A percentile compares a stretch with the other conserved stretches of the same genome.
Conservation (phyloP, 2,329 filamentous ascomycete species). For the Cyphellophora europaea region DNA sequence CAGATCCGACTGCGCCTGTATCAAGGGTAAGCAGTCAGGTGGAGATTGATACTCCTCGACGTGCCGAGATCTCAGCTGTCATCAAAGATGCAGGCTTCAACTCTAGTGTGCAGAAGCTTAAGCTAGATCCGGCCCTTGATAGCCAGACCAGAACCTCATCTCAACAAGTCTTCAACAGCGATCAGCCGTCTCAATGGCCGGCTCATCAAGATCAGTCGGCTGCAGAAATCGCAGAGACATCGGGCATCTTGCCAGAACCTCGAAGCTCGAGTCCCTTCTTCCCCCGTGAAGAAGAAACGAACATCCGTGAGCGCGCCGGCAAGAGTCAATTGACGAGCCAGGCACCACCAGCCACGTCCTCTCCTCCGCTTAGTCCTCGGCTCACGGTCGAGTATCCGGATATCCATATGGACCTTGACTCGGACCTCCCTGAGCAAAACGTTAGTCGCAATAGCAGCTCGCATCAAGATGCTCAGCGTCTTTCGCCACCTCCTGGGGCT, state of each 20-base stretch:
- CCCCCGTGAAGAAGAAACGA: background rate
- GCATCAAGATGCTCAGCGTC: constrained; percentile 18
- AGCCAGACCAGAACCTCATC: background rate
- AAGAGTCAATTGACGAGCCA: background rate
- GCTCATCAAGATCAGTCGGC: background rate
- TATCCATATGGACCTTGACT: constrained; percentile 14
- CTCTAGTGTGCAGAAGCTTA: constrained; percentile 33
- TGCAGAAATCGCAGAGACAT: background rate
- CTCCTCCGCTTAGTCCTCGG: constrained; percentile 12
- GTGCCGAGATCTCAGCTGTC: constrained; percentile 33
- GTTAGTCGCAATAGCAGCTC: constrained; percentile 10
- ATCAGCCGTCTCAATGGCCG: background rate
- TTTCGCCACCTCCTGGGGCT: constrained; percentile 9
- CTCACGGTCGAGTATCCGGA: constrained; percentile 18
- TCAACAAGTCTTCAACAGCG: background rate
- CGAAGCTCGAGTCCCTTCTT: constrained; percentile 3
- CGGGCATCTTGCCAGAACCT: background rate
- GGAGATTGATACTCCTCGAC: constrained; percentile 25
- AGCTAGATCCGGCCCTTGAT: constrained; percentile 10
- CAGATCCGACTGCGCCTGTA: too few relatives aligned
- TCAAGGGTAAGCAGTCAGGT: too few relatives aligned
- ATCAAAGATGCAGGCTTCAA: constrained; percentile 42
- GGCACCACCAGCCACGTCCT: constrained; percentile 5
- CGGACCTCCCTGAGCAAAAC: constrained; percentile 5
- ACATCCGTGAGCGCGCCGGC: background rate